Base-by-base conservation (phyloP, 164 flowering plant species). In the Aristolochia contorta region DNA sequence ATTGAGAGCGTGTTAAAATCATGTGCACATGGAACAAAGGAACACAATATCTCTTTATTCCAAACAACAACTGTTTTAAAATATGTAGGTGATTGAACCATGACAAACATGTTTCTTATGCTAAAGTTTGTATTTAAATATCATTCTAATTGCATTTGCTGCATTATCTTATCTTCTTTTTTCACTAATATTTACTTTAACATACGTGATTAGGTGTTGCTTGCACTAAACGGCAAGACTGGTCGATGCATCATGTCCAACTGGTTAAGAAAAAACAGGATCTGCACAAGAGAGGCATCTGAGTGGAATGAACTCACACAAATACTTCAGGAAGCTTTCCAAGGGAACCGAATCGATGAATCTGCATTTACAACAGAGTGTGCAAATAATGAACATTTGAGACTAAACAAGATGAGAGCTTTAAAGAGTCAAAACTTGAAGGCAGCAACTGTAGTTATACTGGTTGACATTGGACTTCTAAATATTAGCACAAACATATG, bases 261-360 rank as follows among this genome's bases (percentile, higher is more conserved):
- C 24, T 93, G 98, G 98, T 61, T 89, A 54, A 70, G 65, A 22
- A 78, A 73, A 67, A 73, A 75, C 23, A 86, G 88, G 33, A 70
- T 84, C 43, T 24, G 60, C 65, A 78, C 86, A 24, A 58, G 74
- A 70, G 94, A 83, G 74, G 87, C 91, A 63, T 86, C 90, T 16
- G 91, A 86, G 21, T 93, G 98, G 98, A 87, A 89, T 60, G 91
- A 84, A 59, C 76, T 93, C 23, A 86, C 95, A 16, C 84, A 78
- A 66, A 75, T 72, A 57, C 89, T 93, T 59, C 70, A 71, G 57
- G 81, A 78, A 59, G 61, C 79, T 47, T 78, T 83, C 62, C 76
- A 67, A 58, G 46, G 69, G 41, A 70, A 64, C 62, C 71, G 60
- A 58, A 62, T 12, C 14, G 53, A 59, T 16, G 58, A 56, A n/a